Conservation (phyloP, 495 filamentous ascomycete genomes). For the Hamigera avellanea region DNA sequence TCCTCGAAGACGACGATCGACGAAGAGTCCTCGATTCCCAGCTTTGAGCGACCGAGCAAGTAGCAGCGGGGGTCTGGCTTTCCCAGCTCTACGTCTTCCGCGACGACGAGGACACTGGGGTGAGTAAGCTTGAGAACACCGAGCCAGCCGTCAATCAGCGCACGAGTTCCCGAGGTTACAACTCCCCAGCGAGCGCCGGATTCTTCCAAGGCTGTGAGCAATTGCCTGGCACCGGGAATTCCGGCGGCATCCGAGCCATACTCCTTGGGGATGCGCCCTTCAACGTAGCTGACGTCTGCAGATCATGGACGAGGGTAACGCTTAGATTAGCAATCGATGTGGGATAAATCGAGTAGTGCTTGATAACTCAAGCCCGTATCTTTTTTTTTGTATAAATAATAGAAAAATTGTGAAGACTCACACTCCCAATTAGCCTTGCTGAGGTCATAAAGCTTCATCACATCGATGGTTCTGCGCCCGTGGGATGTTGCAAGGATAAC, state of each 20-base stretch:
- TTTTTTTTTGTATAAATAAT: background rate
- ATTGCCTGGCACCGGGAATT: constrained; percentile 55
- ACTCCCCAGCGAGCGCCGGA: constrained; percentile 69
- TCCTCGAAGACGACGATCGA: constrained; percentile 80
- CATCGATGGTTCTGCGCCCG: constrained; percentile 76
- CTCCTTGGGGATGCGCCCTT: constrained; percentile 62
- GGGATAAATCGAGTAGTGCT: no score
- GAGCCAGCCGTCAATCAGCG: constrained; percentile 80
- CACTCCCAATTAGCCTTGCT: constrained; percentile 85
- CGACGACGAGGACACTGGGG: constrained; percentile 65
- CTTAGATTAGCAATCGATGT: no score
- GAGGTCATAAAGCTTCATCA: constrained; percentile 59
- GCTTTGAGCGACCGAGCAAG: constrained; percentile 50
- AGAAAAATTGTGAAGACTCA: constrained; percentile 33
- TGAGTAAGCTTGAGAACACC: constrained; percentile 61
- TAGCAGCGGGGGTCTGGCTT: constrained; percentile 87
- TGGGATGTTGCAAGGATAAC: constrained; percentile 82
- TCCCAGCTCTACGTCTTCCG: constrained; percentile 73
- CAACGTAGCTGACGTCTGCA: constrained; percentile 69
- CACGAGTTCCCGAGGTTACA: constrained; percentile 77
- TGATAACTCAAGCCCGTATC: no score
- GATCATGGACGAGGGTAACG: constrained; percentile 1
- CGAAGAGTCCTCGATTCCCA: constrained; percentile 42
- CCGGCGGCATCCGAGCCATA: constrained; percentile 71
- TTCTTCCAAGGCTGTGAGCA: constrained; percentile 47